A percentile compares a stretch with the other conserved stretches of the same genome.
These are phyloP conservation scores for Cryphonectria japonica DNA, from an alignment of 2,329 filamentous ascomycete species.

Conservation along the genomic window DNA sequence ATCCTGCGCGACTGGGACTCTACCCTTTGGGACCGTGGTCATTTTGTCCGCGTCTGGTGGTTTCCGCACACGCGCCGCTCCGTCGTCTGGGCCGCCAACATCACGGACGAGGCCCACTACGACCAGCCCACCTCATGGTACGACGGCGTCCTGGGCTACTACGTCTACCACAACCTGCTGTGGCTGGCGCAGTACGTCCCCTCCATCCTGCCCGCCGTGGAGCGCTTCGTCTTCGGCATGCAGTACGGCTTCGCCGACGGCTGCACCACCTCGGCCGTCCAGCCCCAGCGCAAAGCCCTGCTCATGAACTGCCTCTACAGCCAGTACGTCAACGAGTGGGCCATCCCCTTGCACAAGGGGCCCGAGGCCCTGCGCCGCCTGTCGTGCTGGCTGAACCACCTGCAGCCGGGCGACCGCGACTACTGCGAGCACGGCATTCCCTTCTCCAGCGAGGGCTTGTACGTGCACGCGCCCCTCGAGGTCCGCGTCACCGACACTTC, in stretches of 20 bases:
- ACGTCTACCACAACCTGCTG: constrained; percentile 89
- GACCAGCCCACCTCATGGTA: constrained; percentile 75
- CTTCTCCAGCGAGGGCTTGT: constrained; percentile 68
- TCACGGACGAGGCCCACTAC: constrained; percentile 65
- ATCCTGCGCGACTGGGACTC: constrained; percentile 74
- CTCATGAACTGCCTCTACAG: constrained; percentile 98
- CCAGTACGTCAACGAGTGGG: constrained; percentile 99
- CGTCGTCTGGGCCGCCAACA: constrained; percentile 87
- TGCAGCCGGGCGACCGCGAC: constrained; percentile 57
- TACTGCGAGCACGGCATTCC: constrained; percentile 69
- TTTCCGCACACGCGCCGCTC: constrained; percentile 88
- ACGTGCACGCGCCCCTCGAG: constrained; percentile 78
- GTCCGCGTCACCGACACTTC: constrained; percentile 72
- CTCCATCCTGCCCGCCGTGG: constrained; percentile 80
- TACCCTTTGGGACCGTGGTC: constrained; percentile 78
- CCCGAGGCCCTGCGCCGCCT: constrained; percentile 85
- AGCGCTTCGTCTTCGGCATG: constrained; percentile 97
- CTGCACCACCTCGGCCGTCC: constrained; percentile 71
- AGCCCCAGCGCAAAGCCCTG: constrained; percentile 78
- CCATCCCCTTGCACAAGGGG: constrained; percentile 80
- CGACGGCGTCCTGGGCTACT: constrained; percentile 79
- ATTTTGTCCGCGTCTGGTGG: constrained; percentile 98
- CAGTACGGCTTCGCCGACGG: constrained; percentile 88
- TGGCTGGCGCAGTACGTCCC: constrained; percentile 79
- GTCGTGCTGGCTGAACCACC: constrained; percentile 79